Percentiles rank a stretch among this genome's conserved stretches.
These are phyloP conservation scores for Hygrophila difformis DNA, from an alignment of 257 asterid species.

Conservation along the genomic window DNA sequence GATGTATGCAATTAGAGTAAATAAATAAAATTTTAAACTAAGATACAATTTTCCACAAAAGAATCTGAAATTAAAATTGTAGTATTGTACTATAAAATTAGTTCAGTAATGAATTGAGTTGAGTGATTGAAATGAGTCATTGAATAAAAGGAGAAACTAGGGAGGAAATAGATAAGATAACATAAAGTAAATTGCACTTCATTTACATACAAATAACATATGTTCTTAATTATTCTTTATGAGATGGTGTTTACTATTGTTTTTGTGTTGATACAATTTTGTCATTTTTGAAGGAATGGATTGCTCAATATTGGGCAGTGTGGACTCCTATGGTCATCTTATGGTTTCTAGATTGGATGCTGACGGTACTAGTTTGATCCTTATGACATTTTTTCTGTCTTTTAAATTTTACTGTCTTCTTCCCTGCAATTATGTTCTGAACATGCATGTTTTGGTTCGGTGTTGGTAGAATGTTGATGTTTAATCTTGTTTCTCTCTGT, in stretches of 20 bases:
- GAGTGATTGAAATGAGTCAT: too few species aligned
- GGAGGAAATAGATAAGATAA: too few species aligned
- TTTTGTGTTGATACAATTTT: background rate
- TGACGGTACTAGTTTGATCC: slow-evolving; percentile 30
- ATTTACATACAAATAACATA: background rate
- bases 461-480: background rate
- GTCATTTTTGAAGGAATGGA: slow-evolving; percentile 35
- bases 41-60: too few species aligned
- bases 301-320: slow-evolving; percentile 75
- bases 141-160: too few species aligned
- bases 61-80: too few species aligned
- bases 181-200: too few species aligned
- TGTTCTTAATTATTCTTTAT: background rate
- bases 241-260: slow-evolving; percentile 4
- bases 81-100: too few species aligned
- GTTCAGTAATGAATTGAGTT: too few species aligned
- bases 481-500: slow-evolving; percentile 12
- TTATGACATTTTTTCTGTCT: too few species aligned
- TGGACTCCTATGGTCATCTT: slow-evolving; percentile 78
- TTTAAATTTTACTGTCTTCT: too few species aligned
- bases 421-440: slow-evolving; percentile 8
- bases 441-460: background rate
- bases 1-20: too few species aligned
- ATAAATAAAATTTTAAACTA: too few species aligned
- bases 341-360: slow-evolving; percentile 72